Base-by-base conservation (phyloP, 345 rosid species). In the Adansonia digitata region DNA sequence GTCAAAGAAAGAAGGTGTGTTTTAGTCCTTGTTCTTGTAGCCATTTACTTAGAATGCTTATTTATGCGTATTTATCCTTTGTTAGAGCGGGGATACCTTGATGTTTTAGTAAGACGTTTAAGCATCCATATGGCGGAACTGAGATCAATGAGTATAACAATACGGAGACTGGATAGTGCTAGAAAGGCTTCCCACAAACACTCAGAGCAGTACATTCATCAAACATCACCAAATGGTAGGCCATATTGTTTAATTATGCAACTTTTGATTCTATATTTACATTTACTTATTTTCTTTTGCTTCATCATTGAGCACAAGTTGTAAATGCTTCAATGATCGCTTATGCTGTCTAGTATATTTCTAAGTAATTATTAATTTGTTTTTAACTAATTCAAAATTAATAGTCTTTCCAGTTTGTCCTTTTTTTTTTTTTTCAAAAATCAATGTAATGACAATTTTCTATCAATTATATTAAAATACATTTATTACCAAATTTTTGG, bases 1-100 rank as follows among this genome's bases (percentile, higher is more conserved):
- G 63, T 71, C 73, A 70, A 75, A 63, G 48, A 53, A 62, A 74
- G 81, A 62, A 69, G 81, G 81, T 79, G 11, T 29, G 71, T 34
- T 71, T 34, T 12, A 71, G 29, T 48, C 69, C 18, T 51, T 51
- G 26, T 39, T 39, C 29, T 62, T 27, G 27, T 53, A 34, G 53
- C 26, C 31, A 27, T 22, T 61, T 6, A 10, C 24, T 9, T 55
- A 42, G 45, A 10, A 77, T 74, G 56, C 8, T 74, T 11, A 8
- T 43, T 17, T 63, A 8, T 40, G 3, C 17, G 43, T 48, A 31
- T 68, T 48, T 59, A 40, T 71, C 53, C n/a, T 55, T 71, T 72
- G 45, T 57, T 64, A 79, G 82, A 71, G 63, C 69, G 69, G 63
- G 55, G 75, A 24, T 27, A 75, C 79, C 48, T 79, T 1, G 79